Base-by-base conservation (phyloP, 805 yeast species). In the Metschnikowia colocasiae region DNA sequence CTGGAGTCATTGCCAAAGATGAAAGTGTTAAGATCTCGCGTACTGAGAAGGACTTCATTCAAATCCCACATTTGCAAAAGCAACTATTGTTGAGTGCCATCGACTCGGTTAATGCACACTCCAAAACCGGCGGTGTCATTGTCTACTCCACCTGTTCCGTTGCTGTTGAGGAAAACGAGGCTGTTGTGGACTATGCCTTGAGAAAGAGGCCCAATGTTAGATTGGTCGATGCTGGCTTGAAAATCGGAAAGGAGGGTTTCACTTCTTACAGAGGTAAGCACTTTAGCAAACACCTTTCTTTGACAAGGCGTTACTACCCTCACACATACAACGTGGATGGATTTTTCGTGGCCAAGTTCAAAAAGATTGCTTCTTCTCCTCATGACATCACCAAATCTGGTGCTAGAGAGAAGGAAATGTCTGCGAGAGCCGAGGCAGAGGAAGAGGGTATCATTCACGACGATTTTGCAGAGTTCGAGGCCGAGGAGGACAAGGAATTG, bases 271-370 rank as follows among this genome's bases (percentile, higher is more conserved):
- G 98, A 65, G 99, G 99, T 42, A 92, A 91, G 69, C 87, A 81
- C 48, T 94, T 91, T 76, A 82, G 86, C 64, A 79, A 87, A 37
- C 80, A 80, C 57, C 66, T 94, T 46, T 79, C 81, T 42, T 71
- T 92, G 58, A 91, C 98, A 2, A 82, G 96, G 75, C 82, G 99
- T 68, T 94, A 92, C 69, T 94, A 94, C 66, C 99, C 99, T 46
- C 99, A 94, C 71, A 91, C 96, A 23, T 94, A 94, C 65, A 94
- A 94, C 67, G 99, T 94, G 46, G 99, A 94, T 69, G 99, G 99
- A 20, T 94, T 94, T 79, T 94, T 74, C 67, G 99, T 94, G 50
- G 99, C 99, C 47, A 94, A 92, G 68, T 88, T 94, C 76, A 82
- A 87, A 73, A 94, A 94, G 78, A 82, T 80, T 53, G 95, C 91